Evolutionary conservation across 148 eudicot species (phyloP).

Genomic region (Cornus controversa): DNA sequence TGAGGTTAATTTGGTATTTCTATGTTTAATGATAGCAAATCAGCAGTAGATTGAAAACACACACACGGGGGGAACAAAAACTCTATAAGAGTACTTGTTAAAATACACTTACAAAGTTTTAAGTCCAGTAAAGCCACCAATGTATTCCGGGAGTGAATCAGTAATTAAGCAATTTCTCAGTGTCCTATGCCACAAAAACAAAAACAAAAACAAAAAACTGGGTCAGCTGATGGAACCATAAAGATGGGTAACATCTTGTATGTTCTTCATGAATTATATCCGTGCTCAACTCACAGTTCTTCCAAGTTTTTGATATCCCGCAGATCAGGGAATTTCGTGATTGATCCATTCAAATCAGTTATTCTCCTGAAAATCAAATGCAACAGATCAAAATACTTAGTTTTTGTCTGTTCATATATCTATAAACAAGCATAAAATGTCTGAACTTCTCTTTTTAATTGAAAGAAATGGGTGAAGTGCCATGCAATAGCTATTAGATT

Average conservation of each 20-base stretch:
- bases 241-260: not conserved
- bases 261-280: not conserved
- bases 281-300: constrained; percentile 48
- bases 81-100: not conserved
- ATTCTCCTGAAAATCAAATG: constrained; percentile 59
- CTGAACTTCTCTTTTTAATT: not conserved
- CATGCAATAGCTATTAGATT: constrained; percentile 1
- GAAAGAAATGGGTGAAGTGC: not conserved
- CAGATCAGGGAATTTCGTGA: constrained; percentile 52
- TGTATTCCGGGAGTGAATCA: constrained; percentile 48
- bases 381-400: constrained; percentile 10
- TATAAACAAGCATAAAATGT: not conserved
- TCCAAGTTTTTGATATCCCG: constrained; percentile 26
- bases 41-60: not conserved
- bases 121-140: constrained; percentile 37
- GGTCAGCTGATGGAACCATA: not conserved
- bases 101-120: constrained; percentile 40
- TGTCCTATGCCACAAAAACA: constrained; percentile 47
- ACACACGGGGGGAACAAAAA: not conserved
- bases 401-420: not conserved
- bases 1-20: too few relatives aligned
- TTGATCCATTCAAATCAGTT: constrained; percentile 53
- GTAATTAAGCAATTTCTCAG: constrained; percentile 74
- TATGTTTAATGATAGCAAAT: too few relatives aligned
- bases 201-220: not conserved